phyloP scores from a whole-genome alignment of 2,329 filamentous ascomycete species.

The Aspergillus persii region DNA sequence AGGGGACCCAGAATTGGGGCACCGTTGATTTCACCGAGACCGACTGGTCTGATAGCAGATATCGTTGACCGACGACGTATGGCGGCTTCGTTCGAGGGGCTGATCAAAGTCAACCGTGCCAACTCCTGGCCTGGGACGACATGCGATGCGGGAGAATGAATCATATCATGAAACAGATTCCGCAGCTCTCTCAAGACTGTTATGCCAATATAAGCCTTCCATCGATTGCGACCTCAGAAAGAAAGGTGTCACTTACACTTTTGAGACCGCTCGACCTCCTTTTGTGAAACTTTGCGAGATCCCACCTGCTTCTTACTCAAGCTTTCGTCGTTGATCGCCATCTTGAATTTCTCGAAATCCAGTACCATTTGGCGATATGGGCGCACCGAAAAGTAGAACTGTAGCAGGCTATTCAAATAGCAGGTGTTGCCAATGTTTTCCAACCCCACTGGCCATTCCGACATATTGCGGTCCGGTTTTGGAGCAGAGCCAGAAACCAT shows the following conservation, averaged over 20 bases:
- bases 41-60: conserved; percentile 26
- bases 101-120: conserved; percentile 74
- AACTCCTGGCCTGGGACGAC: conserved; percentile 73
- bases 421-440: conserved; percentile 97
- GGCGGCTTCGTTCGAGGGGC: conserved; percentile 53
- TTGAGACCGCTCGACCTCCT: conserved; percentile 61
- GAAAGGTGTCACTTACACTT: conserved; percentile 61
- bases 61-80: conserved; percentile 50
- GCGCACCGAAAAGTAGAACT: conserved; percentile 89
- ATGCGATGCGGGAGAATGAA: conserved; percentile 58
- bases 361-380: conserved; percentile 78
- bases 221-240: neutral
- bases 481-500: conserved; percentile 31
- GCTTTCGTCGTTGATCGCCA: conserved; percentile 63
- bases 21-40: conserved; percentile 45
- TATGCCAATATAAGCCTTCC: conserved; percentile 4
- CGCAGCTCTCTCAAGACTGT: conserved; percentile 73
- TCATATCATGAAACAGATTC: conserved; percentile 68
- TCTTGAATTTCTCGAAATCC: conserved; percentile 67
- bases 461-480: conserved; percentile 33
- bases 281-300: conserved; percentile 62
- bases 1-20: conserved; percentile 47
- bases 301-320: conserved; percentile 70
- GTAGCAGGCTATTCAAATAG: conserved; percentile 93
- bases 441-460: conserved; percentile 75